Evolutionary conservation across 2,329 filamentous ascomycete genomes (phyloP), one percentile per base, ranked within the genome.

Genomic region (Dactylonectria estremocensis): DNA sequence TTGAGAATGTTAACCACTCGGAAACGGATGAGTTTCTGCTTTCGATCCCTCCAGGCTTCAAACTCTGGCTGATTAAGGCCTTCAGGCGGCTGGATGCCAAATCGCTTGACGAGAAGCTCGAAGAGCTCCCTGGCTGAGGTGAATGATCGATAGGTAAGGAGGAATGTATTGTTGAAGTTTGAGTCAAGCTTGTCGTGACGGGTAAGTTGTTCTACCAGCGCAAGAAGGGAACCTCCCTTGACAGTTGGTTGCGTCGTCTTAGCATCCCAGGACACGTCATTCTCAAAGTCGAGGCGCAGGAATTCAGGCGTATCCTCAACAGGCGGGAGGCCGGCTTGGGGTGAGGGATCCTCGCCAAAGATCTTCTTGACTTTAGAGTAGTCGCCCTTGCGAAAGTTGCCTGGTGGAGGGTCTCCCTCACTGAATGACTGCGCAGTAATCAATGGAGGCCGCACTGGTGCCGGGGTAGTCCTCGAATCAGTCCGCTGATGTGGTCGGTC

Each of bases 1-100:
- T 98, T 98, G 54, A 99, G 84, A 71, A 98, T 98, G 77, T 98
- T 99, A 71, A 99, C 95, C 2, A 99, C 95, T 48, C 96, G 91
- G 84, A 99, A 97, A 40, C 96, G 90, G 68, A 98, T 98, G 5
- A 94, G 93, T 78, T 97, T 98, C 80, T 98, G 96, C 83, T 99
- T 99, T 78, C 92, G 91, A 78, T 97, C 94, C 40, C 93, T 90
- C 96, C 96, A 99, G 33, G 89, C 86, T 62, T 97, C 93, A 75
- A 93, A 94, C 71, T 98, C 95, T 45, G 88, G 83, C 61, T 89
- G 88, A 9, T 85, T 90, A 57, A 99, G 84, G 6, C 94, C 94
- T 72, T 94, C 91, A 0, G 95, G 95, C 20, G 96, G 95, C 77
- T 98, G 95, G 57, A 97, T 93, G 70, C 91, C 93, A 83, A 98